Evolutionary conservation across 1,284 basidiomycete genomes (phyloP).

Genomic region (Rhodotorula sp.): DNA sequence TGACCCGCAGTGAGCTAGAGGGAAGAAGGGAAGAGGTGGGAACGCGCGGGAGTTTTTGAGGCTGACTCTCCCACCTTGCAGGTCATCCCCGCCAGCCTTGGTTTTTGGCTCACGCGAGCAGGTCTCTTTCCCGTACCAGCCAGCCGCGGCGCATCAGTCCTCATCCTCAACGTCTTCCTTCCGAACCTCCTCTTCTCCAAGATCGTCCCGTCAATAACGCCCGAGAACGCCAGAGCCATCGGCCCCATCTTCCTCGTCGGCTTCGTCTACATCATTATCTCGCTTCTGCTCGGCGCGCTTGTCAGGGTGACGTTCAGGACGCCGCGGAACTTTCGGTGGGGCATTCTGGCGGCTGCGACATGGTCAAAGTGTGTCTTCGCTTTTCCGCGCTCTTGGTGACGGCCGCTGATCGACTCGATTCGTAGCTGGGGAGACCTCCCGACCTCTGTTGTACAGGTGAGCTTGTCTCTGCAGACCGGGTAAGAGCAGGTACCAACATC

Average conservation of each 20-base stretch:
- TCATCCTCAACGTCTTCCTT: conserved; percentile 59
- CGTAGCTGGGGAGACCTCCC: conserved; percentile 48
- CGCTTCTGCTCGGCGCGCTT: conserved; percentile 58
- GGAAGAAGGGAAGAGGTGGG: neutral
- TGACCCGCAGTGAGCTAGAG: neutral
- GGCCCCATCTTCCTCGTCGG: conserved; percentile 33
- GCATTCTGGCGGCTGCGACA: conserved; percentile 64
- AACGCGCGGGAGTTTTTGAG: conserved; percentile 1
- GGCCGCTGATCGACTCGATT: neutral
- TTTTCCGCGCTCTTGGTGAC: neutral
- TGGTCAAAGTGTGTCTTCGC: conserved; percentile 57
- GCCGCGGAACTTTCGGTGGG: conserved; percentile 69
- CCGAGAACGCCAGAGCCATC: conserved; percentile 57
- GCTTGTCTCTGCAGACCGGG: neutral
- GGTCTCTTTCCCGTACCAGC: conserved; percentile 22
- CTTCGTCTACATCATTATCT: conserved; percentile 46
- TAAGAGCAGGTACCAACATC: conserved; percentile 47
- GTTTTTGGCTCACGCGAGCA: conserved; percentile 13
- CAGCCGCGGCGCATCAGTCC: conserved; percentile 6
- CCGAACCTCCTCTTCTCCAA: conserved; percentile 74
- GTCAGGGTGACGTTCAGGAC: conserved; percentile 59
- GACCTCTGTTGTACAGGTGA: conserved; percentile 21
- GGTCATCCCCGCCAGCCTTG: conserved; percentile 11
- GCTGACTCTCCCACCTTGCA: neutral
- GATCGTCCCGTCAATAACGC: conserved; percentile 69